Percentiles rank a stretch among this genome's conserved stretches.
Conservation (phyloP, 306 rosid genomes). For the Prunus salicina region DNA sequence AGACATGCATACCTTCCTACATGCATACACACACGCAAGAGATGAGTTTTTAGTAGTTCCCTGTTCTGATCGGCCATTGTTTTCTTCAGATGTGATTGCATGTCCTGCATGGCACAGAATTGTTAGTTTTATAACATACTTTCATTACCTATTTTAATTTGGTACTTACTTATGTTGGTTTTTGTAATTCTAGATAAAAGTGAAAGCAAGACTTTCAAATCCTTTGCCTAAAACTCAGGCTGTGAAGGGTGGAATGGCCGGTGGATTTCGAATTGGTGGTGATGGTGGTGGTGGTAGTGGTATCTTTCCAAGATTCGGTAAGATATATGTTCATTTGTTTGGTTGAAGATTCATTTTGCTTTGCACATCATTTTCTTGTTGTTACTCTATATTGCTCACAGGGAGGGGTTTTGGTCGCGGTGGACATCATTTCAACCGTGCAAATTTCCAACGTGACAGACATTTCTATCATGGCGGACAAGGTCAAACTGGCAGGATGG, state of each 20-base stretch:
- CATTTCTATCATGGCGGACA: slow-evolving; percentile 43
- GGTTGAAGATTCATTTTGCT: slow-evolving; percentile 14
- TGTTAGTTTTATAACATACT: slow-evolving; percentile 9
- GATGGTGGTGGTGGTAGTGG: slow-evolving; percentile 45
- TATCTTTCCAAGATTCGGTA: slow-evolving; percentile 50
- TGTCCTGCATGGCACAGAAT: not conserved
- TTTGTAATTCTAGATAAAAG: slow-evolving; percentile 46
- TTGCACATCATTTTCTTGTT: slow-evolving; percentile 3
- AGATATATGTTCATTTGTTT: slow-evolving; percentile 2
- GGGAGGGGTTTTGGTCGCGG: slow-evolving; percentile 61
- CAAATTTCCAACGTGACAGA: slow-evolving; percentile 46
- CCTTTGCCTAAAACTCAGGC: slow-evolving; percentile 83
- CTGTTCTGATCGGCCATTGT: not conserved
- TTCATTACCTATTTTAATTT: slow-evolving; percentile 3
- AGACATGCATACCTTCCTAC: not conserved
- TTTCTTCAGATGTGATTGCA: not conserved
- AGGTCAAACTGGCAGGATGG: slow-evolving; percentile 50
- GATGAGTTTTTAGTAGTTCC: not conserved
- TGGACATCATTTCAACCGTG: slow-evolving; percentile 33
- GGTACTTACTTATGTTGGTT: slow-evolving; percentile 9
- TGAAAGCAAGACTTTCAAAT: slow-evolving; percentile 88
- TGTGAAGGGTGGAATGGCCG: slow-evolving; percentile 78
- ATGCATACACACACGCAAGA: not conserved
- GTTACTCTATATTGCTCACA: slow-evolving; percentile 20
- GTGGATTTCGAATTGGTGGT: slow-evolving; percentile 74